These are phyloP conservation scores for Alternaria consortialis DNA, from an alignment of 2,329 filamentous ascomycete species.

Conservation along the genomic window DNA sequence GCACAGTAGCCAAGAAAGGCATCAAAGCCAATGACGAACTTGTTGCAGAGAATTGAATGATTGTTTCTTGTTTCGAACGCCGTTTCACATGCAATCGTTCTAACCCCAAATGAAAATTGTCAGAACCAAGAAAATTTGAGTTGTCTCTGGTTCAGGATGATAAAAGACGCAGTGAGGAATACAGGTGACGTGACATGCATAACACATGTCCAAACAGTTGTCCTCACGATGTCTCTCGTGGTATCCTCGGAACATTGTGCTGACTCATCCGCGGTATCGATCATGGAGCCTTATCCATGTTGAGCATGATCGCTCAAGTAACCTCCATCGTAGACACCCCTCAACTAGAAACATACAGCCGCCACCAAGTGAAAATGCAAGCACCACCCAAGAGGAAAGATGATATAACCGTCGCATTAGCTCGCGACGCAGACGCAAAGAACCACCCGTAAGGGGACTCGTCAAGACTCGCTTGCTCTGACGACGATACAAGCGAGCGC, in stretches of 20 bases:
- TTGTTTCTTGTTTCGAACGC: slow-evolving; percentile 41
- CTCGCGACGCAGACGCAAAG: slow-evolving; percentile 32
- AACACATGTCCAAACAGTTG: slow-evolving; percentile 10
- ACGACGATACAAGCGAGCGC: slow-evolving; percentile 19
- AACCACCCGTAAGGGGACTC: slow-evolving; percentile 39
- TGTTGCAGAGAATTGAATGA: slow-evolving; percentile 19
- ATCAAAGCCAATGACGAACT: not conserved
- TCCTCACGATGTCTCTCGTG: slow-evolving; percentile 3
- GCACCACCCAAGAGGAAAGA: slow-evolving; percentile 39
- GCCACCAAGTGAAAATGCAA: slow-evolving; percentile 52
- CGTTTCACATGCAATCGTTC: slow-evolving; percentile 39
- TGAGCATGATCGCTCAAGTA: slow-evolving; percentile 20
- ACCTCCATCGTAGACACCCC: slow-evolving; percentile 42
- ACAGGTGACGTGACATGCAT: slow-evolving; percentile 15
- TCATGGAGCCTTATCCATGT: slow-evolving; percentile 6
- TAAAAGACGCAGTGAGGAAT: slow-evolving; percentile 6
- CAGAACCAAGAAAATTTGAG: slow-evolving; percentile 23
- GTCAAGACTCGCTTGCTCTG: slow-evolving; percentile 28
- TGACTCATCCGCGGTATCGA: slow-evolving; percentile 7
- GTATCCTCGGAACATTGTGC: not conserved
- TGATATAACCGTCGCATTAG: slow-evolving; percentile 40
- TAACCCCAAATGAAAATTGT: slow-evolving; percentile 26
- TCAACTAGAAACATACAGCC: slow-evolving; percentile 49
- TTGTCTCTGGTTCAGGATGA: slow-evolving; percentile 10
- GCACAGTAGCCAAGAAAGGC: not conserved